Percentiles rank a stretch among this genome's conserved stretches.
phyloP scores from a whole-genome alignment of 495 filamentous ascomycete genomes.

The Recurvomyces mirabilis region DNA sequence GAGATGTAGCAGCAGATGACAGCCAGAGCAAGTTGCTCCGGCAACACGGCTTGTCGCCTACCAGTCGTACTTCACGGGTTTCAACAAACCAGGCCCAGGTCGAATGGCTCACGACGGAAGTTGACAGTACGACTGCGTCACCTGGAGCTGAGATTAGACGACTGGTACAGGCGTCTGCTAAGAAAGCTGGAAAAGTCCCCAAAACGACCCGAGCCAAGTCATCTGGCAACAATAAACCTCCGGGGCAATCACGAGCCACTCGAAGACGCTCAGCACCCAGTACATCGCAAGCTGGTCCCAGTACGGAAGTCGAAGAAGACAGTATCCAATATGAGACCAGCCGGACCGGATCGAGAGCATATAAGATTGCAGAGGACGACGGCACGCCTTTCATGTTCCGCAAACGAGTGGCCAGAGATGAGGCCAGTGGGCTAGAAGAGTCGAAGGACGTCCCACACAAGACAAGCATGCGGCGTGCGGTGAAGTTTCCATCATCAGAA shows the following conservation, averaged over 20 bases:
- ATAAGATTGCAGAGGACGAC: neutral
- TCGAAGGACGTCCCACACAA: no score
- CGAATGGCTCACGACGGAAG: no score
- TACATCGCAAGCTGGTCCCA: neutral
- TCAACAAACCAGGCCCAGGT: no score
- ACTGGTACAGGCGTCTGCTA: neutral
- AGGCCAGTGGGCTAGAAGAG: no score
- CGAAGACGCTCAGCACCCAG: neutral
- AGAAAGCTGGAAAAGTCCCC: neutral
- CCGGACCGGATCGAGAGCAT: neutral
- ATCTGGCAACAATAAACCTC: neutral
- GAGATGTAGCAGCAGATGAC: neutral
- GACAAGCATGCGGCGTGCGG: neutral
- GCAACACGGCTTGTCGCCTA: neutral
- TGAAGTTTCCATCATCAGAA: neutral
- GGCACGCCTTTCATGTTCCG: conserved; percentile 16
- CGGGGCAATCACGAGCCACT: no score
- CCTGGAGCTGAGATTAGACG: no score
- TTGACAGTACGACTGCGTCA: no score
- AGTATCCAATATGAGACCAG: neutral
- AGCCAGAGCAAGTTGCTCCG: neutral
- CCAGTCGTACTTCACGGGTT: neutral
- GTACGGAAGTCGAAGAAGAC: neutral
- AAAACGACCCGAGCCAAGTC: neutral
- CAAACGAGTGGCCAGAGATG: conserved; percentile 2